These are phyloP conservation scores for Mrakia hoshinonis DNA, from an alignment of 768 basidiomycete species.

Conservation along the genomic window DNA sequence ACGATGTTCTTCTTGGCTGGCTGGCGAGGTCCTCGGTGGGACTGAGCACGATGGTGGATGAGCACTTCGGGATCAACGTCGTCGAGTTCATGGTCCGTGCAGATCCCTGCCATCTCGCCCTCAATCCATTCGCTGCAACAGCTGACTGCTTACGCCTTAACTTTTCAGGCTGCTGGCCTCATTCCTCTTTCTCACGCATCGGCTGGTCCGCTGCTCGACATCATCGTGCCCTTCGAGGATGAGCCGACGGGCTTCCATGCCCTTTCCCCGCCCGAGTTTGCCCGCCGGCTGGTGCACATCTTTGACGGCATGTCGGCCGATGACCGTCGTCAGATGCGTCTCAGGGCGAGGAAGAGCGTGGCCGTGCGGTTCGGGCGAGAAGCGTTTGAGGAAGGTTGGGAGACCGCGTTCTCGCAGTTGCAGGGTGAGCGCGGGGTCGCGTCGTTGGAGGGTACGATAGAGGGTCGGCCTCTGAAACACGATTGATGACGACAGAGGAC, in stretches of 20 bases:
- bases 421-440: neutral
- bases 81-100: conserved; percentile 90
- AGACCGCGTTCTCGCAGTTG: conserved; percentile 6
- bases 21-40: conserved; percentile 72
- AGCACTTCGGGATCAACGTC: conserved; percentile 96
- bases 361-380: conserved; percentile 63
- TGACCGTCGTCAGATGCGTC: conserved; percentile 56
- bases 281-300: conserved; percentile 56
- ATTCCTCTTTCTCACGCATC: conserved; percentile 88
- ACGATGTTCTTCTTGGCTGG: conserved; percentile 58
- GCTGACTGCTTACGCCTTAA: neutral
- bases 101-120: conserved; percentile 45
- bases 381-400: conserved; percentile 64
- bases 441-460: neutral
- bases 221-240: conserved; percentile 64
- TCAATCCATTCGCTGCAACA: neutral
- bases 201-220: conserved; percentile 83
- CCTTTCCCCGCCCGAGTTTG: conserved; percentile 55
- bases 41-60: conserved; percentile 92
- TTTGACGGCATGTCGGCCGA: conserved; percentile 49
- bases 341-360: conserved; percentile 62
- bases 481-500: neutral
- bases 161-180: conserved; percentile 73
- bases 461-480: neutral
- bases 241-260: conserved; percentile 66